Evolutionary conservation across 2,329 filamentous ascomycete species (phyloP), one percentile per base, ranked within the genome.

Genomic region (Sporothrix sp.): DNA sequence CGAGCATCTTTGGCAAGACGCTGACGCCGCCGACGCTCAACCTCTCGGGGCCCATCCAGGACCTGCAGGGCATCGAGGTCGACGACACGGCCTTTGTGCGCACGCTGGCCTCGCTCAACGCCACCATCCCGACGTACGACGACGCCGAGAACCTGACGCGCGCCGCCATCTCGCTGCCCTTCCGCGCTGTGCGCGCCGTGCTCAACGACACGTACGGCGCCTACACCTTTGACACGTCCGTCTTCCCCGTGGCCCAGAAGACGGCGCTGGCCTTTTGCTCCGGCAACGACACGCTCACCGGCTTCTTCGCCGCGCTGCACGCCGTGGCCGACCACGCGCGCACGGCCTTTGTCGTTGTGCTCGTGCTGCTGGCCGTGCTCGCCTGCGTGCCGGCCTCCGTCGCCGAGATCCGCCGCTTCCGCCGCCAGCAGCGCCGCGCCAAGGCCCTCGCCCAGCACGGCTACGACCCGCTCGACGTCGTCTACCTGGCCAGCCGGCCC

Each of bases 231-330:
- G 81, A 96, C 63, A 75, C 81, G 14, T 78, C 79, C 11, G 67
- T 84, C 9, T 91, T 98, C 59, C 88, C 90, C 0, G 76, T 95
- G 3, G 89, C 93, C 1, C 71, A 83, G 59, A 95, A 95, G 70
- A 77, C 94, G 65, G 71, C 81, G 33, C 73, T 98, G 48, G 83
- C 77, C 1, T 97, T 98, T 70, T 98, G 93, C 71, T 87, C 87
- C 37, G 81, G 88, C 62, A 88, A 93, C 67, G 77, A 87, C 57
- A 81, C 78, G 28, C 85, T 98, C 66, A 81, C 83, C 61, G 74
- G 82, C 56, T 97, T 97, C 71, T 98, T 98, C 66, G 71, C 82
- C 51, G 73, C 73, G 11, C 72, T 97, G 1, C 79, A 80, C 46
- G 68, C 78, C 23, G 72, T 88, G 39, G 78, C 84, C n/a, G 68